phyloP scores from a whole-genome alignment of 495 filamentous ascomycete species.

The Penicillium pulvis region DNA sequence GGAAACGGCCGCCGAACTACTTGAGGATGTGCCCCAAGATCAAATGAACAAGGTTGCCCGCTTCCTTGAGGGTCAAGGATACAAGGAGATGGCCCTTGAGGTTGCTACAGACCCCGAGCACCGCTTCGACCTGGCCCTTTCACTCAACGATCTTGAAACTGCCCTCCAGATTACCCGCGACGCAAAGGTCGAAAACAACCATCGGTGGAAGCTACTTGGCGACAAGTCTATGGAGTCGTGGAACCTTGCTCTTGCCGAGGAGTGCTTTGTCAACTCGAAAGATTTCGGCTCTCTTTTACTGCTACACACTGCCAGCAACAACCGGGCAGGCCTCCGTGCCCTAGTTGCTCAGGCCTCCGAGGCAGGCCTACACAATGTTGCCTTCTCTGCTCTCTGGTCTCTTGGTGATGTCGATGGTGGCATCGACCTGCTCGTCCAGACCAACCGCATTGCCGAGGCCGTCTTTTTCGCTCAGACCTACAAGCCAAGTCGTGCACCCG shows the following conservation, averaged over 20 bases:
- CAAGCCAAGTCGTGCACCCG: conserved; percentile 73
- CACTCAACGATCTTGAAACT: conserved; percentile 78
- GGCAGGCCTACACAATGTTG: conserved; percentile 83
- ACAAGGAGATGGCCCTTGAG: conserved; percentile 92
- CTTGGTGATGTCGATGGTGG: conserved; percentile 80
- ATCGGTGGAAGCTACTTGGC: conserved; percentile 96
- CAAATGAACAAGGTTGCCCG: conserved; percentile 97
- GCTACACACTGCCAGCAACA: conserved; percentile 78
- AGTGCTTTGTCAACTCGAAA: conserved; percentile 88
- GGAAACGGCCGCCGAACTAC: conserved; percentile 84
- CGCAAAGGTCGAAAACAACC: conserved; percentile 71
- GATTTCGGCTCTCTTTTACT: conserved; percentile 88
- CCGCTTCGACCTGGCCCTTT: conserved; percentile 90
- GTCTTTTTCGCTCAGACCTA: conserved; percentile 94
- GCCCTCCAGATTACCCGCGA: conserved; percentile 82
- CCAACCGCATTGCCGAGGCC: conserved; percentile 78
- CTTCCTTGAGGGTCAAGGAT: conserved; percentile 96
- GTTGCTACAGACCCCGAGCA: conserved; percentile 97
- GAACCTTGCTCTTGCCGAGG: conserved; percentile 84
- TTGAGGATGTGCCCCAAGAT: conserved; percentile 78
- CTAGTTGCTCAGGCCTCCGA: conserved; percentile 74
- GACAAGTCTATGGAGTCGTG: conserved; percentile 85
- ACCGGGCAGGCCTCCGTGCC: conserved; percentile 68
- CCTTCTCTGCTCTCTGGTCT: conserved; percentile 89
- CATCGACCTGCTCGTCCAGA: conserved; percentile 75